Percentiles rank a stretch among this genome's conserved stretches.
Conservation (phyloP, 1,284 basidiomycete species). For the Ceratobasidium sp. region DNA sequence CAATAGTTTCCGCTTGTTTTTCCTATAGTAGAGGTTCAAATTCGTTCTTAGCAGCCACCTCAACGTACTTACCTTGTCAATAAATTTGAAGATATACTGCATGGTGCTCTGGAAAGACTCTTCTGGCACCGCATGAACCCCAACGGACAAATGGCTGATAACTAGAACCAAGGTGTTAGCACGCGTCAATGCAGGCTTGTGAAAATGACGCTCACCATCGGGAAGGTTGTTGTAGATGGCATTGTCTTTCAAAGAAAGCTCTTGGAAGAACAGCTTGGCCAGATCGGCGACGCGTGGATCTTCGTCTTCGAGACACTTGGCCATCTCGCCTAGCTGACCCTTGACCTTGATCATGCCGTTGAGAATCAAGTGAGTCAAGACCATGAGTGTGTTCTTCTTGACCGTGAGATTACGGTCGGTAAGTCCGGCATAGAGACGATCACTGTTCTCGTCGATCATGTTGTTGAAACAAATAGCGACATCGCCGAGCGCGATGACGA, state of each 20-base stretch:
- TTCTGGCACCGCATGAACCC: slow-evolving; percentile 94
- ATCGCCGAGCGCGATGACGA: slow-evolving; percentile 96
- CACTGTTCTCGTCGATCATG: slow-evolving; percentile 96
- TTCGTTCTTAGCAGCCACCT: not conserved
- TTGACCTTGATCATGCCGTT: slow-evolving; percentile 99
- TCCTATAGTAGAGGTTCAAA: slow-evolving; percentile 63
- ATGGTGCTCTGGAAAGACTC: slow-evolving; percentile 92
- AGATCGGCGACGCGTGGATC: slow-evolving; percentile 90
- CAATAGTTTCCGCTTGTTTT: slow-evolving; percentile 94
- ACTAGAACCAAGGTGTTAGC: slow-evolving; percentile 61
- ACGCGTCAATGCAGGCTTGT: not conserved
- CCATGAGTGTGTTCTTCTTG: slow-evolving; percentile 99
- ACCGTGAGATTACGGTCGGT: slow-evolving; percentile 88
- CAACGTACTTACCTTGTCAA: slow-evolving; percentile 80
- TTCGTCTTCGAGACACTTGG: slow-evolving; percentile 96
- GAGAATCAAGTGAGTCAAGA: slow-evolving; percentile 94
- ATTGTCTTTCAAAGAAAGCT: slow-evolving; percentile 95
- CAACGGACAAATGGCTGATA: slow-evolving; percentile 92
- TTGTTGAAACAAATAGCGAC: slow-evolving; percentile 96
- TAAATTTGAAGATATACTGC: slow-evolving; percentile 95
- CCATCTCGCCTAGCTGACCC: slow-evolving; percentile 99
- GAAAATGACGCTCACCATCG: slow-evolving; percentile 65
- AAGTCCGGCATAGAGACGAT: slow-evolving; percentile 93
- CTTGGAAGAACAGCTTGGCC: slow-evolving; percentile 96
- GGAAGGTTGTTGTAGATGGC: slow-evolving; percentile 99